Base-by-base conservation (phyloP, 129 eudicot species). In the Pittosporum tobira region DNA sequence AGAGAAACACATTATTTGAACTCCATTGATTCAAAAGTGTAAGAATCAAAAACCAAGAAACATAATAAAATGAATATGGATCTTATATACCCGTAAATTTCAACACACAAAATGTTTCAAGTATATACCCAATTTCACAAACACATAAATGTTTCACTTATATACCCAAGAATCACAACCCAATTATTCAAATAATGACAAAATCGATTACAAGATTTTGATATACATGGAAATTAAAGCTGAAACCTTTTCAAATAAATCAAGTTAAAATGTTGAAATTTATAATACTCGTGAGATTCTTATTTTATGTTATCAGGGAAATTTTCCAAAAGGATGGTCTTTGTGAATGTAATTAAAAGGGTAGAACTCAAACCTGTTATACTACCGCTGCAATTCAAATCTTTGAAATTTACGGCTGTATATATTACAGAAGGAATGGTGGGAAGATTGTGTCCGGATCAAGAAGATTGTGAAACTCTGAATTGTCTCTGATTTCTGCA, bases 291-390 rank as follows among this genome's bases (percentile, higher is more conserved):
- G 2, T 34, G 40, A 34, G 40, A 34, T 34, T 34, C 40, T 34
- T 34, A 34, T 6, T 34, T n/a, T n/a, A n/a, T n/a, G n/a, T n/a
- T n/a, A n/a, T n/a, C n/a, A n/a, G n/a, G n/a, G n/a, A 51, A 51
- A 51, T n/a, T n/a, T n/a, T 7, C 27, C 18, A 26, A 51, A 5
- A 51, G 15, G 30, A 4, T 53, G 59, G 24, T 13, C 16, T 54
- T 4, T 13, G n/a, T 22, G 29, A 54, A 27, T 54, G 23, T 29
- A 29, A 34, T 34, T 3, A 51, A 50, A 12, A 24, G n/a, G 15
- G 14, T 10, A 23, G 49, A 43, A 25, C 25, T 47, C 52, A 60
- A 43, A 60, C 65, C 65, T 60, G 43, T 46, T 27, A 15, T 14
- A 44, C 30, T 14, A 24, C 30, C 51, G 21, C 36, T 14, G 4